Percentiles rank a stretch among this genome's conserved stretches.
Evolutionary conservation across 2,329 filamentous ascomycete species (phyloP).

Genomic region (Aschersonia sp.): DNA sequence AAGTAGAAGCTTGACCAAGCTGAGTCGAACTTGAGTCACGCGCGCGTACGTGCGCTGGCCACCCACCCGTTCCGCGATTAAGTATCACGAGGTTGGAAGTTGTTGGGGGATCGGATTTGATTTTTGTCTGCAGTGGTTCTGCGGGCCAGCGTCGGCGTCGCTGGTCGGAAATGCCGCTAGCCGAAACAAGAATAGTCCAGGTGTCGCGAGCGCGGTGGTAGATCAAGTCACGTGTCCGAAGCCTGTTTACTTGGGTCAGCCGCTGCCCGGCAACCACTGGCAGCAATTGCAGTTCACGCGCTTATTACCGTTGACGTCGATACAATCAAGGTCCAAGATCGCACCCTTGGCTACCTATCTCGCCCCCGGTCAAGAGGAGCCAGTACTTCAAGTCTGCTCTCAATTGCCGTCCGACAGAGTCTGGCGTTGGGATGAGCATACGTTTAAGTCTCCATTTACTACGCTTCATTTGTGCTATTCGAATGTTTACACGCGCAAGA

Average conservation of each 20-base stretch:
- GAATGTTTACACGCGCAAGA: constrained; percentile 10
- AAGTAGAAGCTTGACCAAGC: no score
- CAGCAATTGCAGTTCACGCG: neutral
- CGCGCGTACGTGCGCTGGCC: no score
- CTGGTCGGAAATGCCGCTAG: no score
- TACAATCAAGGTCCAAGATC: constrained; percentile 1
- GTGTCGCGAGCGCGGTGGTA: neutral
- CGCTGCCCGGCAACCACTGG: constrained; percentile 13
- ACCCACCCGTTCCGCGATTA: no score
- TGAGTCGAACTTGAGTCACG: no score
- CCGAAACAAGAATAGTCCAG: neutral
- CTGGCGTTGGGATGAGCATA: no score
- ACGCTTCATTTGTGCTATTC: neutral
- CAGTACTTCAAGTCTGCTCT: neutral
- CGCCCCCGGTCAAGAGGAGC: neutral
- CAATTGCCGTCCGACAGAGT: neutral
- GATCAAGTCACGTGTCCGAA: constrained; percentile 8
- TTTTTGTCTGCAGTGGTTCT: no score
- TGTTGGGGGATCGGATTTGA: no score
- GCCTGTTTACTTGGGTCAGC: constrained; percentile 15
- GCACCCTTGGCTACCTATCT: neutral
- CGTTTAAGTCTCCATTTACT: neutral
- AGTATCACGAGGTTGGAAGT: no score
- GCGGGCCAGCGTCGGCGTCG: no score
- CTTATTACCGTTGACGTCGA: neutral